Base-by-base conservation (phyloP, 148 eudicot species). In the Dysphania ambrosioides region DNA sequence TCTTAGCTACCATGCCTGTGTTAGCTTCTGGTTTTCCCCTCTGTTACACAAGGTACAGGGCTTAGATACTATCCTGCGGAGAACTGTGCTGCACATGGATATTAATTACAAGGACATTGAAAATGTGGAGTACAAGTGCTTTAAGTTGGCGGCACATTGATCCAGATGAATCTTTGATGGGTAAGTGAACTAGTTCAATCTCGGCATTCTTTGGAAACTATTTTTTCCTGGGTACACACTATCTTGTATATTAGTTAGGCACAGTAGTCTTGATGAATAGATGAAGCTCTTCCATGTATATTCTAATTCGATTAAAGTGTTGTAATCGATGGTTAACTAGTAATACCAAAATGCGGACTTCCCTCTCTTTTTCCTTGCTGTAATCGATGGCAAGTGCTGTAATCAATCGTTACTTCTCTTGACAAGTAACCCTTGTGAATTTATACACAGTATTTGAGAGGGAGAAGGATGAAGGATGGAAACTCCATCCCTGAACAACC, bases 81-180 rank as follows among this genome's bases (percentile, higher is more conserved):
- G 51, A 42, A n/a, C 19, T 11, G 38, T 31, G 41, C 5, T 38
- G 36, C 55, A 5, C 66, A 38, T 21, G 11, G 55, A 36, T 38
- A 24, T 47, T 8, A 15, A 36, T 66, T 51, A 5, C 3, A 42
- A 36, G 71, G 60, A 36, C 57, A 40, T 40, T 15, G 55, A 62
- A 41, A 66, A 66, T 35, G 61, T 13, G 9, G 3, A 32, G 19
- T 19, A 70, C 29, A 32, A 35, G 77, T 35, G 6, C 51, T 29
- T 24, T 10, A 36, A 9, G 61, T 29, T 31, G 34, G 70, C 34
- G 23, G 11, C 44, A 6, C 35, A 13, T 75, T 9, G 67, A 47
- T 31, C 31, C 49, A 29, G 3, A 38, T 8, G 27, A 70, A 57
- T 57, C 64, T 75, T 64, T 75, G 62, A 74, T 44, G 32, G 71